Base-by-base conservation (phyloP, 2,329 filamentous ascomycete genomes). In the Anthostomella pinea region DNA sequence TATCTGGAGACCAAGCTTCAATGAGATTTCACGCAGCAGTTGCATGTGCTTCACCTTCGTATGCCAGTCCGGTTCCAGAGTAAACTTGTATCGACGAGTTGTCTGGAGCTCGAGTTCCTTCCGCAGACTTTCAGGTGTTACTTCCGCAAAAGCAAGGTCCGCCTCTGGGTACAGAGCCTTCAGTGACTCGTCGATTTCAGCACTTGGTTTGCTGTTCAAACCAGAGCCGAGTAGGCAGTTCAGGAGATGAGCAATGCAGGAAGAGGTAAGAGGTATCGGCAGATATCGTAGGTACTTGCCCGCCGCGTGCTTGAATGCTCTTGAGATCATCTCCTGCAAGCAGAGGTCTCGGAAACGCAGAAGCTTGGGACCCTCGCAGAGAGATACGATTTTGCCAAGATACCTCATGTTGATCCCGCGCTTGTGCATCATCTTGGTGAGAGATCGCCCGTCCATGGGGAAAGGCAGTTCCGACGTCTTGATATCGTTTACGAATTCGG, bases 351-450 rank as follows among this genome's bases (percentile, higher is more conserved):
- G 81, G 52, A 98, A 72, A 44, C 89, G 89, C 51, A 82, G 72
- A 16, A 97, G 73, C 44, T 87, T 83, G 35, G 79, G 73, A 38
- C 83, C 83, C 48, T 78, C 77, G 51, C 84, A 80, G 33, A 86
- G 73, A 40, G 77, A 71, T 9, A 87, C 85, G 45, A 98, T 67
- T 63, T 82, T 85, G 49, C 93, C 93, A n/a, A 97, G 75, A 63
- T 98, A 98, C 56, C 94, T 81, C 45, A 97, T 77, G 68, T 98
- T 98, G 70, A 98, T 90, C 66, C 93, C 93, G 26, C 91, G 87
- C 73, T 95, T 95, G 72, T 98, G 93, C 58, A 98, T 74, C 33
- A 96, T 77, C 48, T 83, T 81, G 54, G 85, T 87, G 40, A 98
- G 73, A 14, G 91, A 96, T 56, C 86, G 79, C n/a, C 93, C 93